Percentiles rank a stretch among this genome's conserved stretches.
Evolutionary conservation across 1,284 basidiomycete genomes (phyloP).

Genomic region (Fomitopsis pinicola): DNA sequence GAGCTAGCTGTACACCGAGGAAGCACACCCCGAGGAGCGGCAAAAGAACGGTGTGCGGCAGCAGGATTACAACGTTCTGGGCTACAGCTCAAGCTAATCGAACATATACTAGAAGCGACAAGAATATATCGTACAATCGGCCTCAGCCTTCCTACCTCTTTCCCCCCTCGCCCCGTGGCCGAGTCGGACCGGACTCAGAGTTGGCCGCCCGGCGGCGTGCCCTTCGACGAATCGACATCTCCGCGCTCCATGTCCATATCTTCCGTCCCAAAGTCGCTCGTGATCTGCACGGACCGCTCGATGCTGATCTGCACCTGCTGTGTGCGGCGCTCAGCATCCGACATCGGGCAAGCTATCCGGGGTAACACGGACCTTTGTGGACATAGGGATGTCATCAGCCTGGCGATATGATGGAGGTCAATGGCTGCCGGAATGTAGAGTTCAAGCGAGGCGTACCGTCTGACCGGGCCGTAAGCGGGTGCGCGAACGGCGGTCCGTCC

Average conservation of each 20-base stretch:
- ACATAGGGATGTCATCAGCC: not conserved
- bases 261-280: not conserved
- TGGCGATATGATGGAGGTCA: not conserved
- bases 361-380: not conserved
- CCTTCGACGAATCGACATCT: not conserved
- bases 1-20: no score
- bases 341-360: not conserved
- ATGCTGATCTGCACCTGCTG: constrained; percentile 1
- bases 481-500: not conserved
- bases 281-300: constrained; percentile 1
- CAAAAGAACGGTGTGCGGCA: not conserved
- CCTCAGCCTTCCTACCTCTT: not conserved
- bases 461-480: not conserved
- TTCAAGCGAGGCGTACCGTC: not conserved
- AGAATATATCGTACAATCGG: not conserved
- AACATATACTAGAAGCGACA: not conserved
- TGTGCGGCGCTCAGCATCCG: not conserved
- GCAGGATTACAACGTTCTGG: not conserved
- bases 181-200: not conserved
- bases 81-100: not conserved
- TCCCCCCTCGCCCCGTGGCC: not conserved
- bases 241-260: not conserved
- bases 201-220: not conserved
- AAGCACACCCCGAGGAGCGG: no score
- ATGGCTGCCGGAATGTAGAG: no score